Conservation (phyloP, 2,329 filamentous ascomycete genomes). For the Fusarium floridanum region DNA sequence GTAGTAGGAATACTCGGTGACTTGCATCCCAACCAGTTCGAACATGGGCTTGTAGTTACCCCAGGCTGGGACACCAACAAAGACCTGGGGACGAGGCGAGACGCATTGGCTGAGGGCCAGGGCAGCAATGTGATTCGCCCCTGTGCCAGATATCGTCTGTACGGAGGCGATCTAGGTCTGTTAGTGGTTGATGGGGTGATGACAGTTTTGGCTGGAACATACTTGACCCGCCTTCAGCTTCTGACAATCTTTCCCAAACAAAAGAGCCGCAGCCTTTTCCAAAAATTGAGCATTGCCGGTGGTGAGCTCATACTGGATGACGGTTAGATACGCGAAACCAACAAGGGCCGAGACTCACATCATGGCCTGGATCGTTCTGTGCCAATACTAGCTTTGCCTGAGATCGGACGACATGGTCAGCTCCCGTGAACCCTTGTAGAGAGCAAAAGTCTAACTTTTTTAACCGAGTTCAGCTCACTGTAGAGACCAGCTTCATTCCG, state of each 20-base stretch:
- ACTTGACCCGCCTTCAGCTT: constrained; percentile 16
- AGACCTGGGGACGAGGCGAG: constrained; percentile 43
- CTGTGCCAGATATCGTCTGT: constrained; percentile 55
- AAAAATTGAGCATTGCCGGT: constrained; percentile 50
- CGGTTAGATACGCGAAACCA: neutral
- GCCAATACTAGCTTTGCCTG: constrained; percentile 44
- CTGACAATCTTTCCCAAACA: constrained; percentile 46
- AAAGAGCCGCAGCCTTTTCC: constrained; percentile 44
- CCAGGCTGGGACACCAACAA: constrained; percentile 47
- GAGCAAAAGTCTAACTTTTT: constrained; percentile 9
- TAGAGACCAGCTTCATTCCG: constrained; percentile 50
- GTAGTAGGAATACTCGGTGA: constrained; percentile 49
- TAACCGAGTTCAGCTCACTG: constrained; percentile 48
- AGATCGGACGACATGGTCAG: neutral
- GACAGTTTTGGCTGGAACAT: neutral
- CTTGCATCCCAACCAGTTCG: constrained; percentile 46
- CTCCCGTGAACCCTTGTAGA: neutral
- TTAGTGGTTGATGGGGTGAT: neutral
- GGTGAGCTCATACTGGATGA: constrained; percentile 50
- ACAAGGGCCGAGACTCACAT: constrained; percentile 35
- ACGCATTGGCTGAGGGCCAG: constrained; percentile 46
- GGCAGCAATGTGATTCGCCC: constrained; percentile 53
- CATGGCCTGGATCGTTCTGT: constrained; percentile 41
- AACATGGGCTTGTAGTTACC: constrained; percentile 52
- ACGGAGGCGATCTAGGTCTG: constrained; percentile 47